Evolutionary conservation across 2,329 filamentous ascomycete genomes (phyloP), one percentile per base, ranked within the genome.

Genomic region (Rutstroemia sp.): DNA sequence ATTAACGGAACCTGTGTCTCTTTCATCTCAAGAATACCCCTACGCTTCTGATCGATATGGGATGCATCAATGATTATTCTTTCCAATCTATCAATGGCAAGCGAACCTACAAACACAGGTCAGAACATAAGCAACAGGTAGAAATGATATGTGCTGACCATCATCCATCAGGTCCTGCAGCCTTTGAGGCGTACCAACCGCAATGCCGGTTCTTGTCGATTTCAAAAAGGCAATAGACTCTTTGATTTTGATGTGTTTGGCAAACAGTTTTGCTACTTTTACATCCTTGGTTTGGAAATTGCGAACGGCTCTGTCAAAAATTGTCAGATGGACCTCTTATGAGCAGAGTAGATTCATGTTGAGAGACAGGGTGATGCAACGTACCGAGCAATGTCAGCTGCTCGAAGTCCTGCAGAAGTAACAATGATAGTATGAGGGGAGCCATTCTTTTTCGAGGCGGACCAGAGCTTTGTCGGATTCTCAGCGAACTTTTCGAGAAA

Each of bases 191-290:
- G 94, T 99, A 3, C 94, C 94, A 14, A 96, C 89, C 2, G 88
- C 92, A 61, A 97, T 88, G 27, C 90, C 89, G 12, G 91, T 89
- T 59, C 86, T 85, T 63, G 73, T 77, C 54, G 73, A 78, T 66
- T 87, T 79, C 44, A 95, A 82, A 68, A 88, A 88, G 58, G 86
- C 78, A 52, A 92, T 83, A 37, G 92, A 88, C 65, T 97, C 92
- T 53, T 89, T 82, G 10, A 99, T 73, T 73, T 99, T 99, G 76
- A 99, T 95, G 71, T 99, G 94, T 72, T 99, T 99, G 34, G 94
- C 92, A 71, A 99, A 99, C 69, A 99, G 76, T 72, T 99, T 99
- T 2, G 89, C 88, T 1, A 99, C 85, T 47, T 82, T 80, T 50
- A 80, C 83, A 8, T 89, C 84, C 70, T 94, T 90, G 52, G 79